Evolutionary conservation across 768 basidiomycete genomes (phyloP).

Genomic region (Auricularia sp.): DNA sequence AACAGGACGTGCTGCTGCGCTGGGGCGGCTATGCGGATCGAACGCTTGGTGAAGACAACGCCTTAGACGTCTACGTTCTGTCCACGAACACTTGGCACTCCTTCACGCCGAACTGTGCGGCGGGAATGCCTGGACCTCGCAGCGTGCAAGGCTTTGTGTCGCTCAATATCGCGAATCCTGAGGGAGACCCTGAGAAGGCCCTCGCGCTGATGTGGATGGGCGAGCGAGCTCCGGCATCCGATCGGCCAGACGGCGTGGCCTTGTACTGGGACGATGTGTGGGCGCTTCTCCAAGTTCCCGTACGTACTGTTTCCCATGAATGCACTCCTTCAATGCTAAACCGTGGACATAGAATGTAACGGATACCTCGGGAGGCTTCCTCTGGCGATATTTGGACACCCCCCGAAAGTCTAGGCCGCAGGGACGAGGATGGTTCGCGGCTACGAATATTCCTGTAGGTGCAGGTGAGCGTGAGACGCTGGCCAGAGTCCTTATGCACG

Average conservation of each 20-base stretch:
- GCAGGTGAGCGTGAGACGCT: constrained; percentile 7
- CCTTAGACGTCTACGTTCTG: constrained; percentile 27
- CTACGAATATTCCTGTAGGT: constrained; percentile 16
- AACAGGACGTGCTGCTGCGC: constrained; percentile 22
- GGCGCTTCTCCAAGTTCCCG: constrained; percentile 16
- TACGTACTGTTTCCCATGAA: no score
- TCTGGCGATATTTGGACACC: constrained; percentile 17
- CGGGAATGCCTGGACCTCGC: constrained; percentile 23
- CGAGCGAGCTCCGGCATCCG: constrained; percentile 22
- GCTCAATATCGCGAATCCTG: constrained; percentile 12
- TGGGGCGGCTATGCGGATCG: constrained; percentile 32
- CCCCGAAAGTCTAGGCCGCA: constrained; percentile 16
- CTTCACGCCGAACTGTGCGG: constrained; percentile 14
- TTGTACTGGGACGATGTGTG: constrained; percentile 32
- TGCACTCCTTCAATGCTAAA: no score
- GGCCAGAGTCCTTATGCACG: constrained; percentile 25
- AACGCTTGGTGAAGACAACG: constrained; percentile 22
- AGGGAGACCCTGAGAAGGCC: constrained; percentile 1
- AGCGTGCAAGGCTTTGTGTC: constrained; percentile 27
- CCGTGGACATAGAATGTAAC: no score
- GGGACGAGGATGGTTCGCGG: constrained; percentile 35
- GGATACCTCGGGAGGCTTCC: constrained; percentile 10
- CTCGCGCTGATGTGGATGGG: constrained; percentile 29
- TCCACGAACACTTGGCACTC: constrained; percentile 15
- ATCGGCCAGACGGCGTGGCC: constrained; percentile 31